Base-by-base conservation (phyloP, 139 green algal genomes). In the Volvox africanus region DNA sequence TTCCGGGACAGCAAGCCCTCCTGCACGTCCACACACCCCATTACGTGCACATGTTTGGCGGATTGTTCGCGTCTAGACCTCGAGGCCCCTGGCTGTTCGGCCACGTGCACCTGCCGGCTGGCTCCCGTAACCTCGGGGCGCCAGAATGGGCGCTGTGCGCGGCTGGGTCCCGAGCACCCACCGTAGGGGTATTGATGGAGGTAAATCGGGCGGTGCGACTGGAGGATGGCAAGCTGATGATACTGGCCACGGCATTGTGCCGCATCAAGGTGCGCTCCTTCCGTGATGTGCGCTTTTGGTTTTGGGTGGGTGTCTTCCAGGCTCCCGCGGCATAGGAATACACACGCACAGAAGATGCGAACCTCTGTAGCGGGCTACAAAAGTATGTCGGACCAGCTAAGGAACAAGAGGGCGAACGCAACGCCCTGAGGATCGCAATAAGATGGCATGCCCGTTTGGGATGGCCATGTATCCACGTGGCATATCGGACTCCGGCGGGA, bases 211-310 rank as follows among this genome's bases (percentile, higher is more conserved):
- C 83, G 16, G 87, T 94, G 81, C 82, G 93, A 61, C 87, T 95
- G 35, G 80, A 73, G 32, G 94, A 96, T 50, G 94, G 94, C 9
- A 92, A 94, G 84, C 87, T 96, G 32, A 84, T 96, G 28, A 36
- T 96, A 0, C 80, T 96, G 71, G 93, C 93, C 0, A 93, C 88
- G 0, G 93, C 86, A 2, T 14, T 95, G 9, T 69, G 61, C 2
- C 91, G 94, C 32, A 92, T 96, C 75, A 91, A 88, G 92, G 93
- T 95, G 77, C 0, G 76, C 13, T 1, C 76, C 35, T 14, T 55
- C 9, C 44, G 9, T 9, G 44, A 5, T 55, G 44, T 9, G 44
- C 44, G 44, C 44, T 55, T 55, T 9, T 5, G 44, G 44, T 55
- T 55, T 55, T 9, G 44, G 44, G 44, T 55, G 44, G 44, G 44